These are phyloP conservation scores for Begonia peltatifolia DNA, from an alignment of 306 rosid species.

Conservation along the genomic window DNA sequence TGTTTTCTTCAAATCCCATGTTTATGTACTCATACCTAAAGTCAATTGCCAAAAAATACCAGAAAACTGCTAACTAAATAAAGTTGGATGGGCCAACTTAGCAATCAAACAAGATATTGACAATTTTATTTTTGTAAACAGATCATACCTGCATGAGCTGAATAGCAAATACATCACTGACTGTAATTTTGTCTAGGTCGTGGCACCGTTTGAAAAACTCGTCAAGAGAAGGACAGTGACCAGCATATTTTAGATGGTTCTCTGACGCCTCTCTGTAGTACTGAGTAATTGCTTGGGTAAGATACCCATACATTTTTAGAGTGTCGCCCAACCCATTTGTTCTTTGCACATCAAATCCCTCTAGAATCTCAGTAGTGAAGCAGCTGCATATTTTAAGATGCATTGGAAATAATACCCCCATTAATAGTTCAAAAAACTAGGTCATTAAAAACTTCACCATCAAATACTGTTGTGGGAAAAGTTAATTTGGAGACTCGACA, in stretches of 20 bases:
- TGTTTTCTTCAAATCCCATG: too few relatives aligned
- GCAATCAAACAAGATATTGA: too few relatives aligned
- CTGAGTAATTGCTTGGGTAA: slow-evolving; percentile 64
- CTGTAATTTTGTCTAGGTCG: slow-evolving; percentile 67
- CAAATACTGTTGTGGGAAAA: too few relatives aligned
- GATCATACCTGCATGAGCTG: slow-evolving; percentile 91
- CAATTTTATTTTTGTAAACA: neutral
- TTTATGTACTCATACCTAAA: too few relatives aligned
- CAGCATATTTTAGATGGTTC: slow-evolving; percentile 20
- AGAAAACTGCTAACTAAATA: too few relatives aligned
- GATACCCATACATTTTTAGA: slow-evolving; percentile 75
- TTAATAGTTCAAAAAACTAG: too few relatives aligned
- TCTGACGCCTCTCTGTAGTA: slow-evolving; percentile 43
- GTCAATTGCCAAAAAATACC: too few relatives aligned
- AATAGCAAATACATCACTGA: slow-evolving; percentile 79
- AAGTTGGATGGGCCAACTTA: too few relatives aligned
- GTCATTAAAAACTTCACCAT: too few relatives aligned
- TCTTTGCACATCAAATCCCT: slow-evolving; percentile 93
- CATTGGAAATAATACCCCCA: too few relatives aligned
- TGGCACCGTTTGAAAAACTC: slow-evolving; percentile 64
- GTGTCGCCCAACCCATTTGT: slow-evolving; percentile 76
- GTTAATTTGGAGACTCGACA: too few relatives aligned
- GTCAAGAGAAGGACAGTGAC: slow-evolving; percentile 42
- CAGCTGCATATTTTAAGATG: slow-evolving; percentile 37
- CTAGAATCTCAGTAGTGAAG: slow-evolving; percentile 85